These are phyloP conservation scores for Rosa multiflora DNA, from an alignment of 306 rosid genomes.

Conservation along the genomic window DNA sequence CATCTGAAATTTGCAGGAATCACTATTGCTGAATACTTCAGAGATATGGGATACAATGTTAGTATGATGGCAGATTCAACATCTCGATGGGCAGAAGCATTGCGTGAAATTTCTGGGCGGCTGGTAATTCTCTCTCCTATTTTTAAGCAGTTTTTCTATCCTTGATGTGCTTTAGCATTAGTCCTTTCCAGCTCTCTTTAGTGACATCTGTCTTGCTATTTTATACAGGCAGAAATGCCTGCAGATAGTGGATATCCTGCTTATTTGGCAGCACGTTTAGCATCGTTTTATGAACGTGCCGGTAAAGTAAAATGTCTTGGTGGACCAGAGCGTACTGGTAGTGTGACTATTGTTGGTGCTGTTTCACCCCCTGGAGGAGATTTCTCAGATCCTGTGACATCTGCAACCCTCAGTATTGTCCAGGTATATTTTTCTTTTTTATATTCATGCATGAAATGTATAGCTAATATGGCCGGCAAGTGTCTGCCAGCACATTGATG, in stretches of 20 bases:
- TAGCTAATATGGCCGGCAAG: neutral
- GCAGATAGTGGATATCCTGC: conserved; percentile 99
- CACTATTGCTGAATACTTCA: conserved; percentile 95
- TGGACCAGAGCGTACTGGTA: conserved; percentile 95
- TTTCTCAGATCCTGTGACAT: conserved; percentile 98
- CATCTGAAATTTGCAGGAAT: conserved; percentile 57
- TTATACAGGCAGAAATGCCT: conserved; percentile 96
- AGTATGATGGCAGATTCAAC: conserved; percentile 99
- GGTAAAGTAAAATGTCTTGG: conserved; percentile 99
- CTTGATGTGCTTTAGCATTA: neutral
- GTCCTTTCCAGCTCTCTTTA: neutral
- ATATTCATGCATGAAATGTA: neutral
- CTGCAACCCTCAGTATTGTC: conserved; percentile 99
- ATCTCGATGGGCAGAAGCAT: conserved; percentile 99
- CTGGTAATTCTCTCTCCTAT: conserved; percentile 59
- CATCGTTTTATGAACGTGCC: conserved; percentile 99
- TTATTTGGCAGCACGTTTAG: conserved; percentile 97
- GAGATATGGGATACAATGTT: conserved; percentile 99
- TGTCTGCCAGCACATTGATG: neutral
- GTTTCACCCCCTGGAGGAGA: conserved; percentile 99
- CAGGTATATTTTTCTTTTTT: conserved; percentile 55
- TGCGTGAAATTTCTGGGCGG: conserved; percentile 99
- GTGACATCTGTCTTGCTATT: conserved; percentile 15
- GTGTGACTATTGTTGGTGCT: conserved; percentile 99
- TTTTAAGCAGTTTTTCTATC: neutral